A percentile compares a stretch with the other conserved stretches of the same genome.
These are phyloP conservation scores for Phaeotremella skinneri DNA, from an alignment of 768 basidiomycete species.

Conservation along the genomic window DNA sequence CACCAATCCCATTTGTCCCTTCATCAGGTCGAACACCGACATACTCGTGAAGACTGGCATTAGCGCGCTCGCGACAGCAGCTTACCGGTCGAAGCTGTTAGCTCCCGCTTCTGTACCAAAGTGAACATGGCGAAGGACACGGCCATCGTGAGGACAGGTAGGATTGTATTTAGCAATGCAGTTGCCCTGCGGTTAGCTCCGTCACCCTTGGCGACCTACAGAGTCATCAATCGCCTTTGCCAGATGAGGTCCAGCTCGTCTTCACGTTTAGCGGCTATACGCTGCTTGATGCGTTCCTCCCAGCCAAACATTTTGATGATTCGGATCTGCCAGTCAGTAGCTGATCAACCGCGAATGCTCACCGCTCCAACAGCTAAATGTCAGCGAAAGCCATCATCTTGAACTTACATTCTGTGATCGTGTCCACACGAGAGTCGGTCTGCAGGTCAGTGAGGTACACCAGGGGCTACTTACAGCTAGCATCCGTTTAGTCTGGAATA, in stretches of 20 bases:
- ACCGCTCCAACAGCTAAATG: neutral
- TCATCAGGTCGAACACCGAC: conserved; percentile 64
- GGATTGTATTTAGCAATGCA: conserved; percentile 56
- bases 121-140: conserved; percentile 63
- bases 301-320: conserved; percentile 70
- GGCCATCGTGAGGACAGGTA: conserved; percentile 67
- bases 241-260: conserved; percentile 62
- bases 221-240: conserved; percentile 58
- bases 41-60: conserved; percentile 59
- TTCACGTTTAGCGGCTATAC: conserved; percentile 61
- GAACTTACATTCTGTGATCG: conserved; percentile 61
- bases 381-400: neutral
- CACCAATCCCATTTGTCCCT: conserved; percentile 54
- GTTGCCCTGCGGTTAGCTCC: conserved; percentile 13
- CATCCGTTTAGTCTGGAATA: conserved; percentile 58
- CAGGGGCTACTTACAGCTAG: conserved; percentile 52
- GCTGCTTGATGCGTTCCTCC: conserved; percentile 57
- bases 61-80: conserved; percentile 1
- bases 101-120: conserved; percentile 52
- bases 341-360: no score
- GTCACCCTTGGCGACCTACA: conserved; percentile 53
- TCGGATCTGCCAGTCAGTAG: conserved; percentile 51
- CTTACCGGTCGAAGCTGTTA: conserved; percentile 51
- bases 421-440: conserved; percentile 64
- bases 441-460: conserved; percentile 18